Percentiles rank a stretch among this genome's conserved stretches.
Evolutionary conservation across 2,329 filamentous ascomycete species (phyloP).

Genomic region (Xylariales sp.): DNA sequence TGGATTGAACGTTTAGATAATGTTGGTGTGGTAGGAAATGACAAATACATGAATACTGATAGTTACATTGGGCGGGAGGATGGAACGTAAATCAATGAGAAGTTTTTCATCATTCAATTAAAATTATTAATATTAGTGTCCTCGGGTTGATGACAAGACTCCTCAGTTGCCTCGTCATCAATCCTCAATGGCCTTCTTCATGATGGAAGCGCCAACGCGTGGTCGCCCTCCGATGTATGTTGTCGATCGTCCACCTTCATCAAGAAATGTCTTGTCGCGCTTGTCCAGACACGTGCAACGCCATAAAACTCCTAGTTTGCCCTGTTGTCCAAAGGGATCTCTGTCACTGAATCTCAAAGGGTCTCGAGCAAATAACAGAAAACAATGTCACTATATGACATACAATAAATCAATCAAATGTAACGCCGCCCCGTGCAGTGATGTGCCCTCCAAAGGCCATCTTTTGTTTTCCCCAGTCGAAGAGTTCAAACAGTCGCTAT

Average conservation of each 20-base stretch:
- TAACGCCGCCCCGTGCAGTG: slow-evolving; percentile 30
- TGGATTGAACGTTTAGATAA: no score
- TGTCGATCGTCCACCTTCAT: no score
- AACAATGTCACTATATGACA: slow-evolving; percentile 4
- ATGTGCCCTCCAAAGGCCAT: slow-evolving; percentile 23
- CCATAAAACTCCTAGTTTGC: no score
- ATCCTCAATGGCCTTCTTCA: neutral
- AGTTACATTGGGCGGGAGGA: neutral
- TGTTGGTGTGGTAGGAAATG: neutral
- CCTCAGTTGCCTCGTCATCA: neutral
- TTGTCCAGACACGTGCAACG: no score
- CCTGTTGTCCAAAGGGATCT: neutral
- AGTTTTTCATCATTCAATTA: slow-evolving; percentile 8
- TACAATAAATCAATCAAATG: slow-evolving; percentile 14
- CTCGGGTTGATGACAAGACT: neutral
- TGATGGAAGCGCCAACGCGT: no score
- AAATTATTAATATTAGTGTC: slow-evolving; percentile 12
- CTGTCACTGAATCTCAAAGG: neutral
- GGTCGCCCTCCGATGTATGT: no score
- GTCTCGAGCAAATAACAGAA: slow-evolving; percentile 3
- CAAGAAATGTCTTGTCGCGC: no score
- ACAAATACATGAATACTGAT: neutral
- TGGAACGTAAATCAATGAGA: neutral
- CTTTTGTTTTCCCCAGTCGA: slow-evolving; percentile 23
- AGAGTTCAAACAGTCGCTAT: slow-evolving; percentile 47